These are phyloP conservation scores for Prunus dulcis DNA, from an alignment of 306 rosid genomes.

Conservation along the genomic window DNA sequence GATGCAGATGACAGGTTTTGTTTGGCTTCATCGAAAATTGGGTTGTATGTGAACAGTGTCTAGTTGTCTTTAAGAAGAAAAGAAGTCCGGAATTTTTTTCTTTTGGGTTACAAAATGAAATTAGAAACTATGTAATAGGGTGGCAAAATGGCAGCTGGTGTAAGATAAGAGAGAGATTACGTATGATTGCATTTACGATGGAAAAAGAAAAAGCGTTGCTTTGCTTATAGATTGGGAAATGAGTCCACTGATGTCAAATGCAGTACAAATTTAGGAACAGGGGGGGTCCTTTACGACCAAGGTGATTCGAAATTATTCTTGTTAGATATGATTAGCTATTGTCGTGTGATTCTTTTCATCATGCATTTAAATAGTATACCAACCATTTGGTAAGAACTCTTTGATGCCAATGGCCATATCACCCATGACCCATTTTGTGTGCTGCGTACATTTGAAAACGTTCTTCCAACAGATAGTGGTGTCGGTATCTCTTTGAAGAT, in stretches of 20 bases:
- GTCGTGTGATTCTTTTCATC: background rate
- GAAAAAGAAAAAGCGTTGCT: background rate
- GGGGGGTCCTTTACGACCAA: background rate
- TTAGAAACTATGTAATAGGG: background rate
- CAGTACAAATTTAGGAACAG: background rate
- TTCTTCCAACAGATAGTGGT: background rate
- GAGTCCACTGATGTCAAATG: constrained; percentile 1
- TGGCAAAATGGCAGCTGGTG: background rate
- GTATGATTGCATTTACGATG: background rate
- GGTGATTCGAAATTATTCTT: background rate
- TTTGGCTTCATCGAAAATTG: background rate
- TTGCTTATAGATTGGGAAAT: constrained; percentile 1
- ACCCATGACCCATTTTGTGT: background rate
- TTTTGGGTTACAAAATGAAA: background rate
- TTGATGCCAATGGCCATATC: background rate
- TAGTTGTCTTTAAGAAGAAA: background rate
- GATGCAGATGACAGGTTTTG: background rate
- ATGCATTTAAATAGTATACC: background rate
- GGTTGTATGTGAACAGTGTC: background rate
- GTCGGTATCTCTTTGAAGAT: background rate
- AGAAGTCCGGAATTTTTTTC: background rate
- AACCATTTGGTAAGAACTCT: background rate
- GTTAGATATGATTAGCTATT: background rate
- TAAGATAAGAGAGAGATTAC: background rate
- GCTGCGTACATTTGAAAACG: background rate